Evolutionary conservation across 2,329 filamentous ascomycete genomes (phyloP).

Genomic region (Chrysoporthe cubensis): DNA sequence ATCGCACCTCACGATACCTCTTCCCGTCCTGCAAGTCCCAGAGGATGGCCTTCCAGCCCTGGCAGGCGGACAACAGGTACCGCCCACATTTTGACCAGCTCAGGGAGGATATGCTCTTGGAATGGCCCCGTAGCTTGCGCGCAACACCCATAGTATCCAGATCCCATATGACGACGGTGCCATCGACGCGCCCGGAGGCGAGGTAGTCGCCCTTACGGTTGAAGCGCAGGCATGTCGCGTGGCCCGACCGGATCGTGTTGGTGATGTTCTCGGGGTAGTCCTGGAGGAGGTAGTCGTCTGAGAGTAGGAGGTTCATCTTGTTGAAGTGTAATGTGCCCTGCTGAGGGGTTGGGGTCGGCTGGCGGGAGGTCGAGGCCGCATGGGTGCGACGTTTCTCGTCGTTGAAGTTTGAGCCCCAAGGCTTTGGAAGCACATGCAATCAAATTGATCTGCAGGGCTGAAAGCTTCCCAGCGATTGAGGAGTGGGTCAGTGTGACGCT

Average conservation of each 20-base stretch:
- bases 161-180: constrained; percentile 94
- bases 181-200: constrained; percentile 91
- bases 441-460: constrained; percentile 27
- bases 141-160: constrained; percentile 97
- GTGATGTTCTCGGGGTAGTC: constrained; percentile 92
- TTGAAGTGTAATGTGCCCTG: constrained; percentile 6
- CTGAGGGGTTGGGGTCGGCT: constrained; percentile 10
- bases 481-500: constrained; percentile 15
- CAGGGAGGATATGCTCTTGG: constrained; percentile 88
- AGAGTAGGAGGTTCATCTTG: constrained; percentile 62
- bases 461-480: constrained; percentile 9
- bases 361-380: not conserved
- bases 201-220: constrained; percentile 94
- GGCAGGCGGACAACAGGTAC: constrained; percentile 88
- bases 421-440: constrained; percentile 10
- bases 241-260: constrained; percentile 77
- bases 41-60: constrained; percentile 94
- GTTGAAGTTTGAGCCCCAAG: not conserved
- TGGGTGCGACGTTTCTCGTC: not conserved
- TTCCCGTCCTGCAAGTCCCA: constrained; percentile 82
- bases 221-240: constrained; percentile 76
- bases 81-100: constrained; percentile 94
- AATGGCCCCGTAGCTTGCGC: constrained; percentile 90
- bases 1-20: constrained; percentile 81
- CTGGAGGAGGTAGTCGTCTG: constrained; percentile 67